Evolutionary conservation across 2,329 filamentous ascomycete genomes (phyloP).

Genomic region (Metarhizium brunneum): DNA sequence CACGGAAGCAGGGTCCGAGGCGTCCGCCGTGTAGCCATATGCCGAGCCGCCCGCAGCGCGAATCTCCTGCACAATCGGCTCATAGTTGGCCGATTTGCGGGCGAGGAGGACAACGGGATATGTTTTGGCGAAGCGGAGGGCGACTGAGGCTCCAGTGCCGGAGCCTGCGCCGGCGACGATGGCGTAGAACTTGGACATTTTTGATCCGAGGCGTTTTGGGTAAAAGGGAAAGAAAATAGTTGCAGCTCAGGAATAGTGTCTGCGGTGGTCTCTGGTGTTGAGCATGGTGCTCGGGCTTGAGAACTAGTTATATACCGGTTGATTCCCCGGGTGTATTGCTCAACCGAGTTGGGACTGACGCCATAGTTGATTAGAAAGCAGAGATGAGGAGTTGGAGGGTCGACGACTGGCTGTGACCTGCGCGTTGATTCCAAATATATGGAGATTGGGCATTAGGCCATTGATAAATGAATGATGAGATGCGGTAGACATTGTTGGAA

Average conservation of each 20-base stretch:
- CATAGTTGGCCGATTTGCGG: constrained; percentile 55
- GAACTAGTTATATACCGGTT: background rate
- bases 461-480: background rate
- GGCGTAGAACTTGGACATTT: constrained; percentile 41
- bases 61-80: constrained; percentile 60
- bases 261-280: background rate
- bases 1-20: constrained; percentile 34
- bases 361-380: background rate
- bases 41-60: constrained; percentile 57
- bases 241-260: background rate
- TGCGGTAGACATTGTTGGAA: background rate
- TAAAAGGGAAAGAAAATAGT: too few species aligned
- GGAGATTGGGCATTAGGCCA: background rate
- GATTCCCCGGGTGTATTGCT: background rate
- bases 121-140: constrained; percentile 48
- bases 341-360: background rate
- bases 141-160: constrained; percentile 49
- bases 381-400: background rate
- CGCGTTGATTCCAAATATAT: background rate
- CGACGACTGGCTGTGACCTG: background rate
- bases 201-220: background rate
- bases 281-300: background rate
- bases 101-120: constrained; percentile 73
- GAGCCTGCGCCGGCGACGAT: constrained; percentile 65
- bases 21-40: constrained; percentile 53